phyloP scores from a whole-genome alignment of 257 asterid species.

The Jacaranda copaia region DNA sequence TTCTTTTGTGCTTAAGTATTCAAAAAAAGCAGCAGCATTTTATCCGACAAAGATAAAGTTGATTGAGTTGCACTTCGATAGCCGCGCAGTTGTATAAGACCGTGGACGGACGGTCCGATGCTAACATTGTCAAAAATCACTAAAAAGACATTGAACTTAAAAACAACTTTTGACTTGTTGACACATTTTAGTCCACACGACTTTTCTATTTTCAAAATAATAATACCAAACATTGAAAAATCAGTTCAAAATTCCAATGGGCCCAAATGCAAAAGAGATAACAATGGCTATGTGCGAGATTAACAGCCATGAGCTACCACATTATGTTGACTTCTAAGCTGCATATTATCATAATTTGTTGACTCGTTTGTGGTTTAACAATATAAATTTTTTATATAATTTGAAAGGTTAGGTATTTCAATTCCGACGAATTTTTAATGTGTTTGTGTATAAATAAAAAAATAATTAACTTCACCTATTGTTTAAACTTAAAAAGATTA shows the following conservation, averaged over 20 bases:
- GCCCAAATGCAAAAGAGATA: neutral
- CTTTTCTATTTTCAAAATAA: neutral
- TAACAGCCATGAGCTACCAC: no score
- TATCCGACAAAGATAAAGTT: neutral
- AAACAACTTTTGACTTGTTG: slow-evolving; percentile 11
- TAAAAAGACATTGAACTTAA: neutral
- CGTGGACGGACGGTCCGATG: no score
- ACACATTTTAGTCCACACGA: neutral
- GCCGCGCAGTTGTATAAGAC: slow-evolving; percentile 33
- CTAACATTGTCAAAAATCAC: neutral
- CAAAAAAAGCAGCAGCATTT: neutral
- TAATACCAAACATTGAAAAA: no score
- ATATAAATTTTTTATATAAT: no score
- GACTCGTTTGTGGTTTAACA: no score
- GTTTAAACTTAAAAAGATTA: no score
- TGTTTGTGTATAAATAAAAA: no score
- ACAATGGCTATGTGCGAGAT: neutral
- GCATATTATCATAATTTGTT: no score
- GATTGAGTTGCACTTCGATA: slow-evolving; percentile 5
- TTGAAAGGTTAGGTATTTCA: no score
- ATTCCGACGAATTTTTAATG: no score
- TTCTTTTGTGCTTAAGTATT: neutral
- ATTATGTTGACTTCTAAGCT: no score
- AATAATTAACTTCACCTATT: no score
- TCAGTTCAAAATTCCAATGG: slow-evolving; percentile 17